phyloP scores from a whole-genome alignment of 345 rosid species.

The Firmiana major region DNA sequence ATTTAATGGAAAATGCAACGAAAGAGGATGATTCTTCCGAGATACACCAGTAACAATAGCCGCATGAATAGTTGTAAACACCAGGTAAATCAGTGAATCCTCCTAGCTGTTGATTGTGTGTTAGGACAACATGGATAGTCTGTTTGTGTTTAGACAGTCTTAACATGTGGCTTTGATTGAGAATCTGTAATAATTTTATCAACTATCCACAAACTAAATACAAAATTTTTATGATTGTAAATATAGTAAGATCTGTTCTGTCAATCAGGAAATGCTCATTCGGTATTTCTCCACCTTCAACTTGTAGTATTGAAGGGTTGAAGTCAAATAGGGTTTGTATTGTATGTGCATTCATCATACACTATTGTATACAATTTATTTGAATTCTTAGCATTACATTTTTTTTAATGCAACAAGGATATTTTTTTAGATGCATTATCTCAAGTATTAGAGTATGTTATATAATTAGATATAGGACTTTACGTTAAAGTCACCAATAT shows the following conservation, averaged over 20 bases:
- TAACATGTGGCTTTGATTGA: neutral
- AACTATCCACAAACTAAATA: neutral
- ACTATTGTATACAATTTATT: neutral
- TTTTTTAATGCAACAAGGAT: no score
- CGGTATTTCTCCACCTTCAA: neutral
- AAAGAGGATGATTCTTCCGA: neutral
- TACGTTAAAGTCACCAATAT: no score
- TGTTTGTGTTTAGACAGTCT: no score
- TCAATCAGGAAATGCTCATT: neutral
- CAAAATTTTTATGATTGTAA: neutral
- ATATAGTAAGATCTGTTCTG: neutral
- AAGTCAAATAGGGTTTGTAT: no score
- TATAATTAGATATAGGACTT: no score
- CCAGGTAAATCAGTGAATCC: neutral
- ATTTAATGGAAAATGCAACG: constrained; percentile 4
- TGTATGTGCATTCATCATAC: neutral
- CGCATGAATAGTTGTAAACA: neutral
- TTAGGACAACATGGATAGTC: neutral
- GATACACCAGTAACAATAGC: neutral
- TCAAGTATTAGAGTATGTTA: no score
- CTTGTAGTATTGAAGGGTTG: neutral
- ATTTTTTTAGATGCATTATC: no score
- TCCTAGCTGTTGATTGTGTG: neutral
- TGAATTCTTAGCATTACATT: neutral
- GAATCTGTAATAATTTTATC: neutral